Conservation (phyloP, 2,329 filamentous ascomycete species). For the Amylocarpus encephaloides region DNA sequence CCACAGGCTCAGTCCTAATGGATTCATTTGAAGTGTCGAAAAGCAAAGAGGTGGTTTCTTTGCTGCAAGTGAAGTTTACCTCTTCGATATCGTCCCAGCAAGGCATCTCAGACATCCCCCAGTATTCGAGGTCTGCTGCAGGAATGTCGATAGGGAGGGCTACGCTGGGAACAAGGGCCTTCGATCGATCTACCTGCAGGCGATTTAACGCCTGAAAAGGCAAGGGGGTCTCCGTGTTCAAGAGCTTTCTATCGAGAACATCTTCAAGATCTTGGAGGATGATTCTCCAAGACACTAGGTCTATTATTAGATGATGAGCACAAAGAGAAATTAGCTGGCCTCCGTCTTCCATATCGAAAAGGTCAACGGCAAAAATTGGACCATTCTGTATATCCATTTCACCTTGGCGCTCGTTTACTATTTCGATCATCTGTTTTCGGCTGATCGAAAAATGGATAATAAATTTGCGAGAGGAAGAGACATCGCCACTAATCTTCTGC, state of each 20-base stretch:
- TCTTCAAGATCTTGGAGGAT: conserved; percentile 35
- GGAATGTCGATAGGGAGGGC: neutral
- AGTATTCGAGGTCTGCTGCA: neutral
- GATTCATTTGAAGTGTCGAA: conserved; percentile 7
- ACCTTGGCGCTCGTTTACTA: conserved; percentile 26
- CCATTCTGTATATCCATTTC: conserved; percentile 22
- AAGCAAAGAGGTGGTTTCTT: neutral
- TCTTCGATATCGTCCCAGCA: conserved; percentile 1
- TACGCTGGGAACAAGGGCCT: neutral
- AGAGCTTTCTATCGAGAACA: conserved; percentile 1
- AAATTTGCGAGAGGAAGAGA: neutral
- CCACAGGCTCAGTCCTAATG: conserved; percentile 33
- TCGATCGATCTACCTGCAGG: neutral
- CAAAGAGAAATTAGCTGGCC: conserved; percentile 33
- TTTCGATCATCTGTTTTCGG: neutral
- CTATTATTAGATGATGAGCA: conserved; percentile 28
- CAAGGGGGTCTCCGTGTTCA: neutral
- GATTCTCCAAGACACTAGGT: conserved; percentile 35
- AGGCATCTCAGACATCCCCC: neutral
- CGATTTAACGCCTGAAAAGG: neutral
- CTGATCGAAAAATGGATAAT: neutral
- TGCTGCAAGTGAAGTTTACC: neutral
- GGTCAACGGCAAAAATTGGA: conserved; percentile 21
- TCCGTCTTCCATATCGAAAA: conserved; percentile 15
- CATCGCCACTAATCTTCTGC: neutral